phyloP scores from a whole-genome alignment of 2,329 filamentous ascomycete species.

The Pseudofabraea citricarpa region DNA sequence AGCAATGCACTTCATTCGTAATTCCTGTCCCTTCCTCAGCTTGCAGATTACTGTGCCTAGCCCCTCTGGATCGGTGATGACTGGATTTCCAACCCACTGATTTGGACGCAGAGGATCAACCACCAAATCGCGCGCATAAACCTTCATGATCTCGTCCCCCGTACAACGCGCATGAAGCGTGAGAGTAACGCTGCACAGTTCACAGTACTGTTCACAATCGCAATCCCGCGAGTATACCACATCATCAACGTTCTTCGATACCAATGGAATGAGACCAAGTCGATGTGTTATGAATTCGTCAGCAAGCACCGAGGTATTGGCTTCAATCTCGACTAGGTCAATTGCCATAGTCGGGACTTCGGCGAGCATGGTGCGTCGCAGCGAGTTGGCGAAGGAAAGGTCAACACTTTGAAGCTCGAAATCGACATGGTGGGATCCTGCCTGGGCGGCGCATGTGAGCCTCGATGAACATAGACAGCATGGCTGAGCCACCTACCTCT shows the following conservation, averaged over 20 bases:
- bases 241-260: conserved; percentile 76
- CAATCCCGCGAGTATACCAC: conserved; percentile 89
- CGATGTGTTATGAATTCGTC: conserved; percentile 96
- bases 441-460: conserved; percentile 44
- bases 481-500: conserved; percentile 27
- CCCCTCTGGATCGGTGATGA: conserved; percentile 78
- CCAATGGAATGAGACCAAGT: conserved; percentile 83
- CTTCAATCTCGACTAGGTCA: conserved; percentile 87
- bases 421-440: conserved; percentile 75
- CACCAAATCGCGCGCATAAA: conserved; percentile 86
- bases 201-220: conserved; percentile 93
- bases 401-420: conserved; percentile 89
- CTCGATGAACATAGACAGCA: conserved; percentile 2
- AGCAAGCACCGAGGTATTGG: conserved; percentile 91
- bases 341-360: conserved; percentile 94
- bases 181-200: conserved; percentile 82
- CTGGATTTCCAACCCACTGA: conserved; percentile 70
- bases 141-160: conserved; percentile 82
- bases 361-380: conserved; percentile 85
- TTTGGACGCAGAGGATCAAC: conserved; percentile 67
- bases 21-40: conserved; percentile 81
- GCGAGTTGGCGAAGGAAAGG: conserved; percentile 85
- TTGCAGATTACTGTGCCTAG: conserved; percentile 86
- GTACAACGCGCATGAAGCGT: conserved; percentile 82
- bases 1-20: conserved; percentile 86